Evolutionary conservation across 2,329 filamentous ascomycete genomes (phyloP).

Genomic region (Sclerotinia spermophila): DNA sequence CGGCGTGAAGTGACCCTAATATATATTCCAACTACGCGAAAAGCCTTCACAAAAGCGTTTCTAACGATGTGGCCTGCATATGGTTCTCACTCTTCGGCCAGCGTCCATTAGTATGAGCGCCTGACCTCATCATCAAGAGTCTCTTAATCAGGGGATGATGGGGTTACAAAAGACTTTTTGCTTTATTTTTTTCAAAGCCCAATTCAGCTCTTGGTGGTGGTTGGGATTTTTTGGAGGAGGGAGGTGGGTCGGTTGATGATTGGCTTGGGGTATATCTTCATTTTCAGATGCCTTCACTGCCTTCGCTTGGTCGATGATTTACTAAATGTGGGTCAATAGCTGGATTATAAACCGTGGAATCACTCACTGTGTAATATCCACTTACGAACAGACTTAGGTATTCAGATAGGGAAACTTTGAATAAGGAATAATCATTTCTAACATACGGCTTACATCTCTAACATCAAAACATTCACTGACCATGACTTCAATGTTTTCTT

Average conservation of each 20-base stretch:
- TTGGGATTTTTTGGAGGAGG: neutral
- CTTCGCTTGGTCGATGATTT: neutral
- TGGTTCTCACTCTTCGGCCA: slow-evolving; percentile 6
- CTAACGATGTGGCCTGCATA: neutral
- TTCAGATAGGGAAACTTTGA: rapidly evolving
- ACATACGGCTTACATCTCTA: neutral
- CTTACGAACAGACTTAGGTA: rapidly evolving
- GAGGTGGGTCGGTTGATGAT: neutral
- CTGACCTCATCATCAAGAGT: slow-evolving; percentile 6
- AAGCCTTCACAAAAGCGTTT: slow-evolving; percentile 1
- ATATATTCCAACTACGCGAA: neutral
- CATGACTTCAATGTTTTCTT: neutral
- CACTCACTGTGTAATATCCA: neutral
- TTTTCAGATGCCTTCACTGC: neutral
- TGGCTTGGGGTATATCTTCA: neutral
- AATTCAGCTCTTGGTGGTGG: neutral
- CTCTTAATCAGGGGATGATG: slow-evolving; percentile 1
- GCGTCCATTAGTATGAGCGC: neutral
- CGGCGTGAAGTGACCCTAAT: neutral
- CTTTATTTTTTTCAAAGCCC: neutral
- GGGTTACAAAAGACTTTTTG: neutral
- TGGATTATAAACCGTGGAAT: too few relatives aligned
- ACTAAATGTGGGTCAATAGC: neutral
- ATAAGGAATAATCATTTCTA: neutral
- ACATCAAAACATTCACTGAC: neutral